phyloP scores from a whole-genome alignment of 352 stramenopile genomes.

The Phytophthora aleatoria region DNA sequence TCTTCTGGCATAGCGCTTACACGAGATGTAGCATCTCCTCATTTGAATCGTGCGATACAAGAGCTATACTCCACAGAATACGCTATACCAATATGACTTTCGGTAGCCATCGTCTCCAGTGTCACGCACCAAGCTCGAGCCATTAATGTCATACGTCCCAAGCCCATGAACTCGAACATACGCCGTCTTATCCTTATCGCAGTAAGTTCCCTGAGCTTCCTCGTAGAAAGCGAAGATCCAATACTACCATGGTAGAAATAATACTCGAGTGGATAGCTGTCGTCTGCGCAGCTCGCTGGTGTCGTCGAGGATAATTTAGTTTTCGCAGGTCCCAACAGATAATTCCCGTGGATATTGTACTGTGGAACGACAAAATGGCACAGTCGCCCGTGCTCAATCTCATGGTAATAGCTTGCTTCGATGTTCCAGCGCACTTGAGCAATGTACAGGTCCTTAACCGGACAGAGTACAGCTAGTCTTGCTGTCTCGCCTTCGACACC shows the following conservation, averaged over 20 bases:
- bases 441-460: conserved; percentile 12
- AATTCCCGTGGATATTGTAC: conserved; percentile 24
- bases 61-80: conserved; percentile 9
- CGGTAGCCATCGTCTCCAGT: conserved; percentile 3
- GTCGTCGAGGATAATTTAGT: neutral
- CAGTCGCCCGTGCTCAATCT: neutral
- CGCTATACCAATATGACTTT: conserved; percentile 18
- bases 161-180: conserved; percentile 10
- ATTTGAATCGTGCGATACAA: conserved; percentile 11
- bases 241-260: conserved; percentile 24
- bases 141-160: conserved; percentile 21
- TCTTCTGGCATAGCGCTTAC: conserved; percentile 11
- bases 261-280: conserved; percentile 7
- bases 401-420: neutral
- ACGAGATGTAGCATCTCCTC: conserved; percentile 10
- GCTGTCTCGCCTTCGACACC: neutral
- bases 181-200: conserved; percentile 5
- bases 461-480: neutral
- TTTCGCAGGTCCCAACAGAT: conserved; percentile 2
- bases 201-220: conserved; percentile 10
- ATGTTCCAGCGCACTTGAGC: conserved; percentile 23
- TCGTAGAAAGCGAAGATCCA: conserved; percentile 19
- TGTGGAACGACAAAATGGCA: conserved; percentile 18
- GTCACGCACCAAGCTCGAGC: neutral
- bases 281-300: neutral